Evolutionary conservation across 495 filamentous ascomycete genomes (phyloP), one percentile per base, ranked within the genome.

Genomic region (Neurospora sp.): DNA sequence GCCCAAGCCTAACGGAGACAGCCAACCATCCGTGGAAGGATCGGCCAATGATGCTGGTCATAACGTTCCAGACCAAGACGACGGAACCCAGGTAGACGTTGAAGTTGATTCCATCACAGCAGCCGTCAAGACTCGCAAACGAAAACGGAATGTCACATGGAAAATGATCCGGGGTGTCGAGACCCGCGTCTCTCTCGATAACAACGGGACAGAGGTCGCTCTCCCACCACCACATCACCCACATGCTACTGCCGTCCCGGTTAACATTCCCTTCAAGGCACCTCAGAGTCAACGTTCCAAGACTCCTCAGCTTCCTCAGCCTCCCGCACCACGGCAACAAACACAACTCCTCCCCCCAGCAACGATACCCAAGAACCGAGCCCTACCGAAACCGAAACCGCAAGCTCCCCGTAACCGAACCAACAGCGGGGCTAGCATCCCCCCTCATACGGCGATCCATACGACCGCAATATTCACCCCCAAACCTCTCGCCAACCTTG

Each of bases 121-220:
- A 6, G 77, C 79, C 22, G 82, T 83, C 65, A 85, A 85, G 70
- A 75, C 73, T 44, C 81, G 82, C 41, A 82, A 81, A 72, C 80
- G 83, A 69, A 85, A 84, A 68, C 73, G 75, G 20, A 70, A 73
- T 1, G 70, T 78, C 14, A 68, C 75, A 20, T 82, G 80, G 75
- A 82, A 83, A 47, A 79, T 81, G 44, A 76, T 83, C 14, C 71
- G 79, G 8, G 82, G 82, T 3, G 78, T 83, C 2, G 81, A 83
- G 68, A 80, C 81, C 2, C 72, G 61, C 0, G 73, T 80, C n/a
- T 70, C 75, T 4, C 68, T 78, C 71, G 39, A 73, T 59, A 45
- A 59, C 4, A 39, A 69, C 12, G 69, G 39, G 53, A 65, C 53
- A 65, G 53, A 65, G 27, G 27, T 65, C 14, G 53, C 53, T 18